A percentile compares a stretch with the other conserved stretches of the same genome.
Evolutionary conservation across 2,329 filamentous ascomycete genomes (phyloP).

Genomic region (Ophiostoma angusticollis): DNA sequence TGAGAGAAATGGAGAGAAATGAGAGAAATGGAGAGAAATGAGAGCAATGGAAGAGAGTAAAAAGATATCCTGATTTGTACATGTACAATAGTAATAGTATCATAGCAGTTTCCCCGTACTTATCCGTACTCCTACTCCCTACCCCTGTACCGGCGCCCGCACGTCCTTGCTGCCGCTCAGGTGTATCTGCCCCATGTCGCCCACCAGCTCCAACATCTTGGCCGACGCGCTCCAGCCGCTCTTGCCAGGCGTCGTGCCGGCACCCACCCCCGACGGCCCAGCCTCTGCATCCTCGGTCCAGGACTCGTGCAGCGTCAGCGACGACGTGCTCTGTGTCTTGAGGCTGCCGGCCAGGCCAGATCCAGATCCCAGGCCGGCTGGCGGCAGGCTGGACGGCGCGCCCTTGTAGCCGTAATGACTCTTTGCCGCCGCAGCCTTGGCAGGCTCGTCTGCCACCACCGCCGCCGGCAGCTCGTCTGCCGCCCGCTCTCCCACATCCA

Average conservation of each 20-base stretch:
- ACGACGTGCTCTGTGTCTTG: conserved; percentile 3
- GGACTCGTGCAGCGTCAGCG: conserved; percentile 5
- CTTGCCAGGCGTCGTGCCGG: no score
- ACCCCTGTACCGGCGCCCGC: conserved; percentile 4
- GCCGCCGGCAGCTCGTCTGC: not conserved
- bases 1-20: no score
- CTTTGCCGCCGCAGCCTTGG: not conserved
- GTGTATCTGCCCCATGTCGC: conserved; percentile 10
- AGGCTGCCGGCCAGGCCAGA: not conserved
- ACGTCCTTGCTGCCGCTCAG: conserved; percentile 8
- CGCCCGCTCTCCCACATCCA: conserved; percentile 8
- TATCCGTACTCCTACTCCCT: not conserved
- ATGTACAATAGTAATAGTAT: not conserved
- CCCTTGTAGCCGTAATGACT: not conserved
- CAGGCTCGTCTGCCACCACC: not conserved
- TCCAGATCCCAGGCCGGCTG: not conserved
- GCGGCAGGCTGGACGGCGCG: not conserved
- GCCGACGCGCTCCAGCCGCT: conserved; percentile 7
- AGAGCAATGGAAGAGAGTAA: no score
- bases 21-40: no score
- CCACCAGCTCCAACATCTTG: conserved; percentile 11
- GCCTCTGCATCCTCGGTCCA: conserved; percentile 1
- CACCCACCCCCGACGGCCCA: no score
- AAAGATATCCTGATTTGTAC: no score
- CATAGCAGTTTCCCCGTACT: not conserved